phyloP scores from a whole-genome alignment of 768 basidiomycete genomes.

The Solioccasus polychromus region DNA sequence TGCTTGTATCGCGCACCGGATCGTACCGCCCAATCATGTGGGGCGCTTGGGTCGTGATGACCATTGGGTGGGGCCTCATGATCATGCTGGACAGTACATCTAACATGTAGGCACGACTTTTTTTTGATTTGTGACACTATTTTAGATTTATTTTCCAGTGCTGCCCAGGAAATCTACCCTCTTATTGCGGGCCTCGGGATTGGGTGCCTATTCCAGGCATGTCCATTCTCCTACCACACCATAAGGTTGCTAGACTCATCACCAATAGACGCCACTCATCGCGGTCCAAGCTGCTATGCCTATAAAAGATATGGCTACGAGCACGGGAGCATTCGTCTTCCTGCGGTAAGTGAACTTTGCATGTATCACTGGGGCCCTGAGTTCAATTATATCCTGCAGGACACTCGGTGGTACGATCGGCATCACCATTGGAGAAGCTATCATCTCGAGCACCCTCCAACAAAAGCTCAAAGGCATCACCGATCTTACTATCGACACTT shows the following conservation, averaged over 20 bases:
- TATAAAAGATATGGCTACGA: conserved; percentile 41
- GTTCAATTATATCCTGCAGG: conserved; percentile 35
- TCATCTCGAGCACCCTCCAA: conserved; percentile 54
- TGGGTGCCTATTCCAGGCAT: conserved; percentile 35
- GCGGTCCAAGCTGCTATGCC: conserved; percentile 46
- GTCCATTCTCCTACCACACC: neutral
- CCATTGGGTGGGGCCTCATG: conserved; percentile 37
- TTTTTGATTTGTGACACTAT: neutral
- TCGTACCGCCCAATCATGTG: conserved; percentile 34
- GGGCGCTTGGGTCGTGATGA: conserved; percentile 27
- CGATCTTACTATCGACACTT: conserved; percentile 36
- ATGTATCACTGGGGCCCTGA: neutral
- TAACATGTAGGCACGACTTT: conserved; percentile 18
- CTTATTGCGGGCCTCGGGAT: conserved; percentile 32
- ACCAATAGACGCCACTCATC: conserved; percentile 27
- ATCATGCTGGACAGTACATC: conserved; percentile 34
- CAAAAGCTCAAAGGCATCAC: conserved; percentile 13
- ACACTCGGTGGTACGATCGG: conserved; percentile 73
- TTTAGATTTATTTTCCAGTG: conserved; percentile 14
- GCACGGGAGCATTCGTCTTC: conserved; percentile 36
- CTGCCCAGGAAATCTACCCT: conserved; percentile 30
- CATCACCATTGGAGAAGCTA: conserved; percentile 68
- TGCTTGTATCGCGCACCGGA: conserved; percentile 26
- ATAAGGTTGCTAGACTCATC: neutral
- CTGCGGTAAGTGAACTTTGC: conserved; percentile 23